These are phyloP conservation scores for Vitis hybrid DNA, from an alignment of 177 flowering plant species.

Conservation along the genomic window DNA sequence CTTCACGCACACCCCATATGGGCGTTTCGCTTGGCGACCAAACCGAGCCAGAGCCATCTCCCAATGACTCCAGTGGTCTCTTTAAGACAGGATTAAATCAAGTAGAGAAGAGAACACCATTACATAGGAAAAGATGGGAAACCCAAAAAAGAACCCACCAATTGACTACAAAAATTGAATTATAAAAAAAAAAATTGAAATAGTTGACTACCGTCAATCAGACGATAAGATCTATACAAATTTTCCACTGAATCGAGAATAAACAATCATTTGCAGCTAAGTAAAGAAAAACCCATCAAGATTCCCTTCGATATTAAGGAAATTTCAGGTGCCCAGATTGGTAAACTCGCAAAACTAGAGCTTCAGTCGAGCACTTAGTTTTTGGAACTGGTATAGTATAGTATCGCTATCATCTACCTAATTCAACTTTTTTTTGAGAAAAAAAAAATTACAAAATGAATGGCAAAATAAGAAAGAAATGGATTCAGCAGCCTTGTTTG, in stretches of 20 bases:
- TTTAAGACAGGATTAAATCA: neutral
- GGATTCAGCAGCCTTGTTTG: too few relatives aligned
- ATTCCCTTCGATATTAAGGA: neutral
- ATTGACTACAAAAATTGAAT: neutral
- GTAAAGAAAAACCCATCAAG: neutral
- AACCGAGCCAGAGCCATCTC: slow-evolving; percentile 56
- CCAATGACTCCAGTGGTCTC: neutral
- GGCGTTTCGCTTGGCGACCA: slow-evolving; percentile 65
- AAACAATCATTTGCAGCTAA: neutral
- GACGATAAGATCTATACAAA: slow-evolving; percentile 3
- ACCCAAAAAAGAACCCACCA: neutral
- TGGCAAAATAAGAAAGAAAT: neutral
- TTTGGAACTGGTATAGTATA: too few relatives aligned
- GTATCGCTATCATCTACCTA: too few relatives aligned
- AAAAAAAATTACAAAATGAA: neutral
- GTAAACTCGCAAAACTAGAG: neutral
- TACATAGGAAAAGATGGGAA: neutral
- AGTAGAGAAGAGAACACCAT: neutral
- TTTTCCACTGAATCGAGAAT: neutral
- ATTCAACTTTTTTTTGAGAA: neutral
- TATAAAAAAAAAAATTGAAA: neutral
- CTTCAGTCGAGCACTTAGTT: neutral
- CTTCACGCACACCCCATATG: slow-evolving; percentile 70
- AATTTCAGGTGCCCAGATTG: slow-evolving; percentile 3
- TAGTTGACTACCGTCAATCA: neutral